Evolutionary conservation across 2,329 filamentous ascomycete species (phyloP), one percentile per base, ranked within the genome.

Genomic region (Botrytis byssoidea): DNA sequence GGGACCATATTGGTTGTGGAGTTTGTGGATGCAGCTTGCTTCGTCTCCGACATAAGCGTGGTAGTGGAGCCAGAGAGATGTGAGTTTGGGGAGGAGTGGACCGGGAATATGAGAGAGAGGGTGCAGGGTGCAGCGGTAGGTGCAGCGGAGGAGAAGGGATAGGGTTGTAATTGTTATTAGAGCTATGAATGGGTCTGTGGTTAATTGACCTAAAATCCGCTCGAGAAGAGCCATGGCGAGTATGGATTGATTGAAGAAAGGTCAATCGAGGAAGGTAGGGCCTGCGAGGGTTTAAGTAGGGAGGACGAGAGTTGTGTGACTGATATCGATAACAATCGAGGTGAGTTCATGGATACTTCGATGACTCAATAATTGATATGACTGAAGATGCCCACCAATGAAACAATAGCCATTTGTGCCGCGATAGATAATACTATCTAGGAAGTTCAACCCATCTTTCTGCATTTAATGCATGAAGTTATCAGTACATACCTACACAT

Each of bases 81-180:
- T 81, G 37, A 82, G 66, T 69, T 79, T 81, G 16, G 79, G 77
- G 0, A 82, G 63, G 5, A 81, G 75, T 22, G 84, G 83, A 0
- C 83, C 83, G 2, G 84, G 83, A 14, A 84, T 78, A 48, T 79
- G 79, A 14, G 81, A 78, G 55, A 84, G 77, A n/a, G 83, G 82
- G 71, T 84, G 83, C 51, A 83, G 77, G 70, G 78, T 80, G 32
- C 83, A 63, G 35, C 80, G 77, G 76, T 84, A 83, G 64, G 82
- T 74, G 42, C n/a, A 74, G 32, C 60, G 71, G 25, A 67, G 61
- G 22, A 80, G 35, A 42, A 79, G 40, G 60, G 78, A 65, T 1
- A 70, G 40, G 20, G 29, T 67, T 48, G 74, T 65, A 10, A 76
- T 57, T 32, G 66, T 44, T 60, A 77, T 29, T 18, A 76, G 40